phyloP scores from a whole-genome alignment of 169 alveolate genomes.

The Eimeria maxima region DNA sequence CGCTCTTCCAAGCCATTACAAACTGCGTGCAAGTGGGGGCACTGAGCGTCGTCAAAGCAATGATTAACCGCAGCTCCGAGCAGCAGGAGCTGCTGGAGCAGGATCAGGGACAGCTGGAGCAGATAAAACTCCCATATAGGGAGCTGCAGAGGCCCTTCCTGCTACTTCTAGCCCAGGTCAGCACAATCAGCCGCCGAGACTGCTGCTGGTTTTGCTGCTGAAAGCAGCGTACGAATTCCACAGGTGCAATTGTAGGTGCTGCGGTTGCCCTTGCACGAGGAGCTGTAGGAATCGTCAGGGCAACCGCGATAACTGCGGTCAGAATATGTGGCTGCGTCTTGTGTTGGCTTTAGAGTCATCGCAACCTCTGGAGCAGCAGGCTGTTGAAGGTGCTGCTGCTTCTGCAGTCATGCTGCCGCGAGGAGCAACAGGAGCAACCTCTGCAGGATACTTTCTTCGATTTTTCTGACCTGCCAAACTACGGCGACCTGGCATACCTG shows the following conservation, averaged over 20 bases:
- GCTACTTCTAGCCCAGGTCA: conserved; percentile 47
- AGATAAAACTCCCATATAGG: conserved; percentile 36
- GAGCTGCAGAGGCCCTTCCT: conserved; percentile 52
- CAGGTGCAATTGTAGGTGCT: not conserved
- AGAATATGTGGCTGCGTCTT: not conserved
- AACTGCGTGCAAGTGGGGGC: conserved; percentile 68
- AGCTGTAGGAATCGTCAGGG: not conserved
- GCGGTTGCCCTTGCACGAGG: not conserved
- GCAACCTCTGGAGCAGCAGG: conserved; percentile 75
- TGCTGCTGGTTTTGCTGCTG: conserved; percentile 13
- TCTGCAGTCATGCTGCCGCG: conserved; percentile 61
- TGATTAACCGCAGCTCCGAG: conserved; percentile 49
- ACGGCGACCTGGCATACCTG: conserved; percentile 39
- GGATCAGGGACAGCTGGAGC: conserved; percentile 44
- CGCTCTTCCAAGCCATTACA: conserved; percentile 39
- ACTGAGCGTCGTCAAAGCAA: conserved; percentile 32
- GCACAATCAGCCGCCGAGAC: not conserved
- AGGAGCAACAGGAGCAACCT: conserved; percentile 57
- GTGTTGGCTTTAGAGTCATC: conserved; percentile 19
- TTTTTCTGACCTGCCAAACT: conserved; percentile 60
- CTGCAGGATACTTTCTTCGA: conserved; percentile 32
- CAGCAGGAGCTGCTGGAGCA: conserved; percentile 29
- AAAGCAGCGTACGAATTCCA: not conserved
- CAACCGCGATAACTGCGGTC: not conserved
- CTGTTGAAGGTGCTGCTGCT: conserved; percentile 43